A percentile compares a stretch with the other conserved stretches of the same genome.
phyloP scores from a whole-genome alignment of 169 alveolate species.

The Plasmodium gaboni region DNA sequence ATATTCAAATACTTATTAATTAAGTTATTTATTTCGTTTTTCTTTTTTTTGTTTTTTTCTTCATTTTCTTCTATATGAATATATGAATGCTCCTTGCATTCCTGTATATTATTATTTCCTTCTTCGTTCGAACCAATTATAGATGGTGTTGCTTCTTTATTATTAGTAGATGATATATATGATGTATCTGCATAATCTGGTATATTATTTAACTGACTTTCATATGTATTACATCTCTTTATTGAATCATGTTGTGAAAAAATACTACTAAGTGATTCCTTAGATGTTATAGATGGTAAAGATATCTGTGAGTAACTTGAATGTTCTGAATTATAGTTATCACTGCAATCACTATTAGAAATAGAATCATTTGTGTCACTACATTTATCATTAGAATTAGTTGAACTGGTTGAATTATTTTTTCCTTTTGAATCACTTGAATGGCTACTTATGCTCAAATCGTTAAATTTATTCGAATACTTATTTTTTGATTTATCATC shows the following conservation, averaged over 20 bases:
- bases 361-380: slow-evolving; percentile 5
- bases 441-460: background rate
- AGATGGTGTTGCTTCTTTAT: too few species aligned
- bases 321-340: background rate
- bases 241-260: too few species aligned
- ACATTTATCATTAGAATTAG: background rate
- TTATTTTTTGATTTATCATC: too few species aligned
- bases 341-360: background rate
- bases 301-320: too few species aligned
- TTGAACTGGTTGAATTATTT: background rate
- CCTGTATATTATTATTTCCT: background rate
- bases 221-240: too few species aligned
- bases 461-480: too few species aligned
- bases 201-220: too few species aligned
- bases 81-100: background rate
- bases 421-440: background rate
- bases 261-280: too few species aligned
- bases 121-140: background rate
- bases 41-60: slow-evolving; percentile 23
- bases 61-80: slow-evolving; percentile 12
- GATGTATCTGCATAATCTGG: too few species aligned
- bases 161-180: too few species aligned
- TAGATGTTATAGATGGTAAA: background rate
- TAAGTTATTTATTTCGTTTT: slow-evolving; percentile 45
- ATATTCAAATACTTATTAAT: slow-evolving; percentile 46